Evolutionary conservation across 768 basidiomycete species (phyloP).

Genomic region (Xerocomellus intermedius): DNA sequence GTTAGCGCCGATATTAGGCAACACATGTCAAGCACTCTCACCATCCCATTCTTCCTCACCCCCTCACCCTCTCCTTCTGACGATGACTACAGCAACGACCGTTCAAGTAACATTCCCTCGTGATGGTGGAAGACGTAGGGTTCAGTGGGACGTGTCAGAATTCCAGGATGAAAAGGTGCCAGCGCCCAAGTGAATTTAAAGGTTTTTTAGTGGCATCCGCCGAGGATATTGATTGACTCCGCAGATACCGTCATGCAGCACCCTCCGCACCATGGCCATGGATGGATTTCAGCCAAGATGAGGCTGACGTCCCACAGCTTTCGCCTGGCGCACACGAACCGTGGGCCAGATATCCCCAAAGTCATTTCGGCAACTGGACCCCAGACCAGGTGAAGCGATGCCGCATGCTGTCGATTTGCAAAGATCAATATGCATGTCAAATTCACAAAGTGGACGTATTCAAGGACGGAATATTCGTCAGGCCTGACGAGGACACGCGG

Average conservation of each 20-base stretch:
- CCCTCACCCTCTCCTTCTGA: not conserved
- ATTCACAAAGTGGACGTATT: slow-evolving; percentile 26
- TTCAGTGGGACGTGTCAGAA: slow-evolving; percentile 13
- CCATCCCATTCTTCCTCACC: not conserved
- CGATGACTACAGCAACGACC: slow-evolving; percentile 13
- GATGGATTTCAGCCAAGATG: slow-evolving; percentile 35
- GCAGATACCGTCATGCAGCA: slow-evolving; percentile 37
- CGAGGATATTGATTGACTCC: slow-evolving; percentile 18
- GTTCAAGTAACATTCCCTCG: slow-evolving; percentile 7
- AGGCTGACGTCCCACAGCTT: slow-evolving; percentile 8
- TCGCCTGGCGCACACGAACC: not conserved
- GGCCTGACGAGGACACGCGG: not conserved
- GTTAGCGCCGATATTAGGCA: slow-evolving; percentile 4
- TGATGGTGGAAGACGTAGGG: not conserved
- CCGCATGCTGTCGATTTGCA: slow-evolving; percentile 30
- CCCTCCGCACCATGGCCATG: slow-evolving; percentile 45
- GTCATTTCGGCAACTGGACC: slow-evolving; percentile 58
- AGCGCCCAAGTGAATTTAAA: slow-evolving; percentile 21
- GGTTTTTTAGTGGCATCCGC: not conserved
- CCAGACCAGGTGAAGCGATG: slow-evolving; percentile 38
- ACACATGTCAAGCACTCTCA: slow-evolving; percentile 4
- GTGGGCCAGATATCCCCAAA: slow-evolving; percentile 48
- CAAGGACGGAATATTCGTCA: slow-evolving; percentile 16
- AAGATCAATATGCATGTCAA: slow-evolving; percentile 8
- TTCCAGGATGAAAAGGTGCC: slow-evolving; percentile 17